Evolutionary conservation across 2,329 filamentous ascomycete species (phyloP), one percentile per base, ranked within the genome.

Genomic region (Monosporascus sp.): DNA sequence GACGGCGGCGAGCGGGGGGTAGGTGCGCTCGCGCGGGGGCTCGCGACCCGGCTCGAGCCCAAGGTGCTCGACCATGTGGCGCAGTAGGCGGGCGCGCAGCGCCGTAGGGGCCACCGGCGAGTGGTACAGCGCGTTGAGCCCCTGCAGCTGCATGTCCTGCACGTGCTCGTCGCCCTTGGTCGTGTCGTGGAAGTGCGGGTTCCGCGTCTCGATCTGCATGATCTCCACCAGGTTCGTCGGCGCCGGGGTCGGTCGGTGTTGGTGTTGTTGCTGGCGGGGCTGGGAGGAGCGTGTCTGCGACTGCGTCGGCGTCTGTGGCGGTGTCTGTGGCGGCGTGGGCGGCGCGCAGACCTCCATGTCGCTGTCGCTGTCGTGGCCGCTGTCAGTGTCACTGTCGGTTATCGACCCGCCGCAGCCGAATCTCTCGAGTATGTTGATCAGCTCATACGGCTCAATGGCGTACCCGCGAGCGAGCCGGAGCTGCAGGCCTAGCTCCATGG

Each of bases 391-490:
- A 14, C 15, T 15, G 15, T 20, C 43, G 24, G 43, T 15, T 15
- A 11, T 15, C 11, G 37, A 18, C n/a, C 22, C 43, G n/a, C 48
- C 38, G 24, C 51, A 50, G n/a, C 54, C 50, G 39, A 60, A 58
- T 15, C 50, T 55, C 46, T 64, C 58, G 5, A 69, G 53, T 8
- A 69, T 53, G 50, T 68, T 62, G 35, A 68, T 50, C 35, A 62
- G 64, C 49, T 70, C 65, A 45, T 65, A 70, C 3, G 67, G 67
- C 59, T 70, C 67, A 47, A 70, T 65, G 43, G 66, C 66, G 37
- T 68, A 70, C 11, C 67, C 67, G 38, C 61, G 56, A 1, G 66
- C 67, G 37, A 67, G 49, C 17, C 61, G 52, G 27, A 68, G 57
- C 57, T 69, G 65, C 9, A 62, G 49, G 2, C 68, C 71, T n/a